Evolutionary conservation across 257 asterid genomes (phyloP), one percentile per base, ranked within the genome.

Genomic region (Solanum infundibuliforme): DNA sequence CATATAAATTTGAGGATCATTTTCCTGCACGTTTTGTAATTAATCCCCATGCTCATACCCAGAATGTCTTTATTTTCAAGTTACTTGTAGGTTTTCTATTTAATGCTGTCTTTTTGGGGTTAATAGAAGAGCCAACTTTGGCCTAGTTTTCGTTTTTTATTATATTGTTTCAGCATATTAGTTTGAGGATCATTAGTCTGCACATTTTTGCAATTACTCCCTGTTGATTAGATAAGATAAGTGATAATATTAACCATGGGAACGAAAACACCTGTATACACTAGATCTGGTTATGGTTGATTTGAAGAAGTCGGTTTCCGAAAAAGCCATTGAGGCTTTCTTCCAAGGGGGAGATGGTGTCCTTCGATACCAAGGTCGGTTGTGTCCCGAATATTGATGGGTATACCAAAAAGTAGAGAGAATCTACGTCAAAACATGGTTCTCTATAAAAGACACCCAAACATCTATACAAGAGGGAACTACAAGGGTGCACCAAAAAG

Each of bases 41-140:
- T 31, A 48, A 29, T 60, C 13, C 29, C 75, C 34, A 23, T 10
- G 32, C n/a, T 87, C n/a, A 32, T 86, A 75, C 76, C 77, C 35
- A 43, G 76, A 36, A 43, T 85, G 86, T n/a, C 32, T 34, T 31
- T 87, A 60, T 87, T 72, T 58, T 75, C 87, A 16, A 55, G 88
- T 86, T 73, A 7, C 32, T 36, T 87, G 91, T 31, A 96, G 99
- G 96, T 96, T 71, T 96, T 98, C 95, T 75, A 94, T 96, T 58
- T 90, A 93, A 96, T 90, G 91, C 96, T 92, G 95, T 98, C 91
- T 95, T 89, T 94, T 94, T 93, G 98, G 98, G 90, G 98, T 94
- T 81, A 95, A 88, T 90, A 92, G 91, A 91, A 91, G 95, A 93
- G 95, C 94, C 88, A 96, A 85, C 90, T 81, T 96, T 43, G 86